These are phyloP conservation scores for Talaromyces sp. DNA, from an alignment of 2,329 filamentous ascomycete species.

Conservation along the genomic window DNA sequence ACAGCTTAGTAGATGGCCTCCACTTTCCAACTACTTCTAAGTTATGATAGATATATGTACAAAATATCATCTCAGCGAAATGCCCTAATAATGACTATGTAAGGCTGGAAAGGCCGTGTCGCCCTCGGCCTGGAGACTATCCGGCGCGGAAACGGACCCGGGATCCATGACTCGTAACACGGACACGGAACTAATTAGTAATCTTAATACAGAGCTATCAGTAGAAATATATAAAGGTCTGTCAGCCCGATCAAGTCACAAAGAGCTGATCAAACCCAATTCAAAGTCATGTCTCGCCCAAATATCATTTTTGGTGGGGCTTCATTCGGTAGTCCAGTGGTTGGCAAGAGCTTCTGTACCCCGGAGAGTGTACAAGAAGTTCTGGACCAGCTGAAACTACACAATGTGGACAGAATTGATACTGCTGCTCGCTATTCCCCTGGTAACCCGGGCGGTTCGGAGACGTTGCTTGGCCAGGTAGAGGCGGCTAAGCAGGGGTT, in stretches of 20 bases:
- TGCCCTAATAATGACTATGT: too few species aligned
- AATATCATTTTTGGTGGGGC: background rate
- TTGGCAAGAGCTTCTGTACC: background rate
- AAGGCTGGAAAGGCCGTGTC: too few species aligned
- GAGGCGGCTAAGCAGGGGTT: conserved; percentile 24
- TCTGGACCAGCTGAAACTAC: conserved; percentile 8
- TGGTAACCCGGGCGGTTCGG: conserved; percentile 34
- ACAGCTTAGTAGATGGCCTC: too few species aligned
- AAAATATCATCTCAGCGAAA: too few species aligned
- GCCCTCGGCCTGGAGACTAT: too few species aligned
- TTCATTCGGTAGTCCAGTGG: background rate
- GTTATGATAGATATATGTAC: too few species aligned
- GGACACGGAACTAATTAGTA: too few species aligned
- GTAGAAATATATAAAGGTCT: too few species aligned
- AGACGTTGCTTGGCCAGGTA: conserved; percentile 36
- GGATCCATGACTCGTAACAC: too few species aligned
- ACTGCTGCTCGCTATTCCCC: conserved; percentile 41
- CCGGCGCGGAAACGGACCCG: too few species aligned
- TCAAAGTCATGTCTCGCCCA: background rate
- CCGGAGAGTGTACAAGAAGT: background rate
- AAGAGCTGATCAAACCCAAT: background rate
- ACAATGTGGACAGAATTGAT: conserved; percentile 18
- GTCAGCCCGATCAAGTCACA: background rate
- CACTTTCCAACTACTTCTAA: too few species aligned
- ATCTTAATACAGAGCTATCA: too few species aligned